Evolutionary conservation across 768 basidiomycete genomes (phyloP), one percentile per base, ranked within the genome.

Genomic region (Termitomyces sp.): DNA sequence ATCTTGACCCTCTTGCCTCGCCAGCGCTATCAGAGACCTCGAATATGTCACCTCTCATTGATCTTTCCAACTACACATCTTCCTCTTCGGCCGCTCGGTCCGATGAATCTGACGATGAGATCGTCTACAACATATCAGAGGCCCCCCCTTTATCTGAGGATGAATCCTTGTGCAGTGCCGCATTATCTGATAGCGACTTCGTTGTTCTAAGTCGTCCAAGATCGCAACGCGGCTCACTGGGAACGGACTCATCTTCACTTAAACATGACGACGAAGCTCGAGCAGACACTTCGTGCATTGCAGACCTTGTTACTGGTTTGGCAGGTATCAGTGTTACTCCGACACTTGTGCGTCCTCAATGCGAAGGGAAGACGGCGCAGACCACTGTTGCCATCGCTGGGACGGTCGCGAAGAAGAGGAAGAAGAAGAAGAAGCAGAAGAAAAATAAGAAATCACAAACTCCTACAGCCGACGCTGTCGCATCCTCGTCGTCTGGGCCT

Each of bases 51-150:
- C 68, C 68, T 18, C 67, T 67, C 34, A 58, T 69, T 20, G 53
- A 68, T 42, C 56, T 69, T 16, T 60, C 62, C 7, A 36, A 29
- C 44, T 41, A 50, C 26, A 51, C 24, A 18, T 51, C 16, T 24
- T 49, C 54, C 44, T 63, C 29, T 49, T 59, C 54, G 18, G 47
- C 49, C 33, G 59, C 46, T 33, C 59, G 26, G 29, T 66, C 68
- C 10, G 72, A 73, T 56, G 71, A 75, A 46, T 81, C 79, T 0
- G 82, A 81, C 62, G 83, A 86, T 60, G 81, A 84, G 65, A 81
- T 86, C 45, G 79, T 85, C 20, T 83, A 78, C 75, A 70, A 65
- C 41, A 63, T 77, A 46, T 73, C 80, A 41, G 75, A 75, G 31
- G 65, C 55, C 29, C 70, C 67, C 34, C 60, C 62, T 39, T 66